Conservation (phyloP, 2,329 filamentous ascomycete species). For the Tolypocladium guangdongense region DNA sequence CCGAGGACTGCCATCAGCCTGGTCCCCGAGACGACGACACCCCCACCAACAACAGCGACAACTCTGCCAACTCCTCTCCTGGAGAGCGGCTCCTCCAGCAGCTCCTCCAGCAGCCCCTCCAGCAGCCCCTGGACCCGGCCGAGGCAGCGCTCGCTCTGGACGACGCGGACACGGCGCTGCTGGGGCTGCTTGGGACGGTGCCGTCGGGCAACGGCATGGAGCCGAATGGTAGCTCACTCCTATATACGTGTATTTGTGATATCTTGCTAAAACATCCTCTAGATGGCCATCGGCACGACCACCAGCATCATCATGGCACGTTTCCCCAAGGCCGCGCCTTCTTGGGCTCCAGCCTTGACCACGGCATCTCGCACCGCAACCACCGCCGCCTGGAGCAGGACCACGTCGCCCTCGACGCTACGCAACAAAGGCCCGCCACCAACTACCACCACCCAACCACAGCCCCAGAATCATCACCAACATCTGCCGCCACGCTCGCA, state of each 20-base stretch:
- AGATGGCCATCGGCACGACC: not conserved
- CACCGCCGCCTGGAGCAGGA: not conserved
- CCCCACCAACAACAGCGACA: not conserved
- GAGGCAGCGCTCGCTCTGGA: not conserved
- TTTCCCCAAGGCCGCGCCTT: not conserved
- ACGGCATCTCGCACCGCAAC: not conserved
- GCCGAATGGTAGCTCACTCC: not conserved
- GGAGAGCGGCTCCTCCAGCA: constrained; percentile 1
- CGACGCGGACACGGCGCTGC: constrained; percentile 1
- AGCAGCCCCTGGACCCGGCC: not conserved
- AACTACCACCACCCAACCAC: not conserved
- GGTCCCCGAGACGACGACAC: not conserved
- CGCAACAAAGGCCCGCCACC: not conserved
- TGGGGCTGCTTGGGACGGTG: constrained; percentile 2
- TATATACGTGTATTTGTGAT: not conserved
- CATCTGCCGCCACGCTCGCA: not conserved
- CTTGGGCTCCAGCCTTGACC: constrained; percentile 2
- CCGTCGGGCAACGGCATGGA: not conserved
- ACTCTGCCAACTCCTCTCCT: not conserved
- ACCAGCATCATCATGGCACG: constrained; percentile 1
- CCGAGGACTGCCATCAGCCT: not conserved
- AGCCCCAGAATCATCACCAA: not conserved
- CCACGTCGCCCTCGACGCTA: not conserved
- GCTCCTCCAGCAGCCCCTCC: not conserved
- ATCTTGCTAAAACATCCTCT: not conserved